Evolutionary conservation across 1,284 basidiomycete species (phyloP).

Genomic region (Cutaneotrichosporon curvatum): DNA sequence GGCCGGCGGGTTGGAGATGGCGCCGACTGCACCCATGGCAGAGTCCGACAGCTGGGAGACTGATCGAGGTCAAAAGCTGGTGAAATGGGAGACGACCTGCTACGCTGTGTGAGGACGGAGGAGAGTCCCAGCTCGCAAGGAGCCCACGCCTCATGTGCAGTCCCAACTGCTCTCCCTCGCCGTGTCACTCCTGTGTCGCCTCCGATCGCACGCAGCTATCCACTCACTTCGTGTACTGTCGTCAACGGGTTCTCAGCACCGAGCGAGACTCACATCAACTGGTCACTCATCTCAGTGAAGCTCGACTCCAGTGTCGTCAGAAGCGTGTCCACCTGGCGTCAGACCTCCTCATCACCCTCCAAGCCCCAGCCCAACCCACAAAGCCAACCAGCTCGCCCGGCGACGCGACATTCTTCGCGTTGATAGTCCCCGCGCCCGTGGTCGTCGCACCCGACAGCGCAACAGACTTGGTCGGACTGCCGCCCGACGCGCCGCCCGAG

Average conservation of each 20-base stretch:
- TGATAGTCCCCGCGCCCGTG: slow-evolving; percentile 4
- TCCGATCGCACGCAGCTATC: too few species aligned
- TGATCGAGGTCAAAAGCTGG: background rate
- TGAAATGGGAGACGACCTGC: background rate
- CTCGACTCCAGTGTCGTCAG: slow-evolving; percentile 38
- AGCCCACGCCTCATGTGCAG: too few species aligned
- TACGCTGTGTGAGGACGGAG: background rate
- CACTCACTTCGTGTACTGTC: slow-evolving; percentile 30
- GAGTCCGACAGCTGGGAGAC: too few species aligned
- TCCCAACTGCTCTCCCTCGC: too few species aligned
- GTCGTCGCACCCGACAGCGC: slow-evolving; percentile 2
- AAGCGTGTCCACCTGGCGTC: slow-evolving; percentile 39
- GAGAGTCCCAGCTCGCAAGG: too few species aligned
- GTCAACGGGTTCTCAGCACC: background rate
- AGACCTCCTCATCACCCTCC: background rate
- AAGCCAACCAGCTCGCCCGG: slow-evolving; percentile 42
- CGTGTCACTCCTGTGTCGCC: too few species aligned
- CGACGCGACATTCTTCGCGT: slow-evolving; percentile 34
- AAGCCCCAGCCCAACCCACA: slow-evolving; percentile 22
- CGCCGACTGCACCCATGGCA: too few species aligned
- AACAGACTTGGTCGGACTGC: slow-evolving; percentile 1
- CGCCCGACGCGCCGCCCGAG: background rate
- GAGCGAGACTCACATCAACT: slow-evolving; percentile 40
- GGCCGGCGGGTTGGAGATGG: too few species aligned
- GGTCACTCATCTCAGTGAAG: slow-evolving; percentile 45